Base-by-base conservation (phyloP, 2,329 filamentous ascomycete species). In the Penicillium griseofulvum region DNA sequence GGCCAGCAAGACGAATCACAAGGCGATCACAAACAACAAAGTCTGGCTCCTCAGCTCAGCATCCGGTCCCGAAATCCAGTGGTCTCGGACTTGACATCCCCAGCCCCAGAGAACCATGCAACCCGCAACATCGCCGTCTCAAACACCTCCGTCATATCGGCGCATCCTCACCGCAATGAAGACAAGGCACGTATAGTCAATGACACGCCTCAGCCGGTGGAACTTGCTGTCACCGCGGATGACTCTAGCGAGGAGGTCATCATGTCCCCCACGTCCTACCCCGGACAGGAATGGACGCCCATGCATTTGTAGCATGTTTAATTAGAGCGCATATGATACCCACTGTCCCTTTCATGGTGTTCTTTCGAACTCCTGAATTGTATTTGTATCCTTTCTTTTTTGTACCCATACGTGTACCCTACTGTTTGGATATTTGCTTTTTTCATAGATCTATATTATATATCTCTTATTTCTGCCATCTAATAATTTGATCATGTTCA, bases 181-280 rank as follows among this genome's bases (percentile, higher is more conserved):
- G 38, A 26, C 31, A 61, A 61, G 22, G 56, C 62, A 5, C 56
- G 66, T 3, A 52, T 60, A 3, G 55, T 68, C 31, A 68, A 67
- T 29, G 45, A 64, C 26, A 55, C 59, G 14, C 46, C 59, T 22
- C 55, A 68, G 38, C 71, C 73, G 7, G 64, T 73, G 33, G 67
- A 75, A 55, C 61, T 76, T 7, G 66, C 74, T 6, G 58, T 70
- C 44, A 60, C 67, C 7, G 61, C 65, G 38, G 68, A 76, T 48
- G 69, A 75, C 54, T 72, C 70, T 12, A 75, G 74, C 28, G 78
- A 80, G 45, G 75, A 79, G 52, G 73, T 78, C 31, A 56, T 75
- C 24, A 80, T 80, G 77, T 76, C 74, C 6, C 74, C 75, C n/a
- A 79, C 78, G 1, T 69, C 76, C 17, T 80, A 79, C 62, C 78